Conservation (phyloP, 345 rosid species). For the Kernera saxatilis region DNA sequence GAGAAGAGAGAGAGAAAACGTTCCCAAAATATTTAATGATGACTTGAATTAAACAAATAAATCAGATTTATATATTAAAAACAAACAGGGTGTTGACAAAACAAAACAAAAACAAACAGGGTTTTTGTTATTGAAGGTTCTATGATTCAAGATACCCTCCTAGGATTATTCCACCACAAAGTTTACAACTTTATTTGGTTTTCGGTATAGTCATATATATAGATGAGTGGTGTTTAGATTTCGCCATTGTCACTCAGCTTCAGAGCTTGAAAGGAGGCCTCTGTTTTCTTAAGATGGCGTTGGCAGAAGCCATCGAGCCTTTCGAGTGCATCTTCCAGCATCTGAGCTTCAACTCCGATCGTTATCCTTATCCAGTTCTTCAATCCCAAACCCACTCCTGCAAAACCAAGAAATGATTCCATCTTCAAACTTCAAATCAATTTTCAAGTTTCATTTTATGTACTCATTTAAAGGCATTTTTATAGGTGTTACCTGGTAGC, state of each 20-base stretch:
- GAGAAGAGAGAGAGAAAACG: too few relatives aligned
- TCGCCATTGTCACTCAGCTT: background rate
- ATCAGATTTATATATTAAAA: background rate
- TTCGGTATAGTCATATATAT: background rate
- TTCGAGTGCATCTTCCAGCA: slow-evolving; percentile 52
- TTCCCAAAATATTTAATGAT: too few relatives aligned
- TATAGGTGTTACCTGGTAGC: slow-evolving; percentile 38
- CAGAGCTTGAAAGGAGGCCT: slow-evolving; percentile 1
- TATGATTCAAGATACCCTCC: background rate
- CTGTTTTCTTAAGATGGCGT: slow-evolving; percentile 34
- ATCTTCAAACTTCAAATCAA: background rate
- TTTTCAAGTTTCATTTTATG: background rate
- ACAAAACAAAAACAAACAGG: background rate
- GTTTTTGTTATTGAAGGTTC: background rate
- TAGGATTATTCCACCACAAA: background rate
- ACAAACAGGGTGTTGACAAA: background rate
- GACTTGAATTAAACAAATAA: background rate
- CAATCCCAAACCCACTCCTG: slow-evolving; percentile 57
- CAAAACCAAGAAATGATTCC: background rate
- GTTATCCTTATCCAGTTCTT: slow-evolving; percentile 66
- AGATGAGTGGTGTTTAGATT: background rate
- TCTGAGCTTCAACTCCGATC: slow-evolving; percentile 46
- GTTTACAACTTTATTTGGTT: slow-evolving; percentile 6
- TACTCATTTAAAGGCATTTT: background rate
- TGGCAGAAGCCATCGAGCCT: slow-evolving; percentile 51